Base-by-base conservation (phyloP, 441 rosid genomes). In the Mallotus repandus region DNA sequence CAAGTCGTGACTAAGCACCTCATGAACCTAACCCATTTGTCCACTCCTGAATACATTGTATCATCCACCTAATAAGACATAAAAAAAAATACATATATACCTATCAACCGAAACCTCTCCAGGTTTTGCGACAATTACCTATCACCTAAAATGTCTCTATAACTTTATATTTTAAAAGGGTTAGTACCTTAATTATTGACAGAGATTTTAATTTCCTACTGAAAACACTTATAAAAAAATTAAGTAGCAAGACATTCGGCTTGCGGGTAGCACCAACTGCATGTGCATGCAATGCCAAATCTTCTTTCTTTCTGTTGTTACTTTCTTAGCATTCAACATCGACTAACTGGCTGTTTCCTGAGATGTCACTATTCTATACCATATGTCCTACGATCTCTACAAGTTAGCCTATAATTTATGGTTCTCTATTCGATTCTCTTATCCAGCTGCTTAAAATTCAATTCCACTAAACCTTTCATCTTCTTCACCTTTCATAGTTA, bases 151-250 rank as follows among this genome's bases (percentile, higher is more conserved):
- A n/a, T 4, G 46, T 43, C 46, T 8, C 46, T 3, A 43, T 43
- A 43, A 43, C 46, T 43, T 1, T 43, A 43, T 25, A 25, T 25
- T 43, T 43, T 43, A 4, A 43, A 43, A 3, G 46, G 9, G 46
- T 43, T 4, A 11, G 16, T 50, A 71, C 29, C n/a, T n/a, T n/a
- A n/a, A 2, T 25, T 25, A 25, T 25, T 25, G 29, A 76, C 74
- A 63, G 73, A 55, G 60, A 80, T 80, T 66, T 78, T 19, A 61
- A 4, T 43, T 43, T 43, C 46, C 9, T 43, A 43, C 46, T 43
- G 46, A 43, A 8, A 43, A 43, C 3, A 43, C 6, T 43, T 4
- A 43, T 1, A 43, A 43, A 5, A 3, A 43, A 43, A 43, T 1
- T 43, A 43, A 43, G 46, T 43, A 43, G 46, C 46, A n/a, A 29